Evolutionary conservation across 208 protist genomes (phyloP).

Genomic region (Leishmania braziliensis): DNA sequence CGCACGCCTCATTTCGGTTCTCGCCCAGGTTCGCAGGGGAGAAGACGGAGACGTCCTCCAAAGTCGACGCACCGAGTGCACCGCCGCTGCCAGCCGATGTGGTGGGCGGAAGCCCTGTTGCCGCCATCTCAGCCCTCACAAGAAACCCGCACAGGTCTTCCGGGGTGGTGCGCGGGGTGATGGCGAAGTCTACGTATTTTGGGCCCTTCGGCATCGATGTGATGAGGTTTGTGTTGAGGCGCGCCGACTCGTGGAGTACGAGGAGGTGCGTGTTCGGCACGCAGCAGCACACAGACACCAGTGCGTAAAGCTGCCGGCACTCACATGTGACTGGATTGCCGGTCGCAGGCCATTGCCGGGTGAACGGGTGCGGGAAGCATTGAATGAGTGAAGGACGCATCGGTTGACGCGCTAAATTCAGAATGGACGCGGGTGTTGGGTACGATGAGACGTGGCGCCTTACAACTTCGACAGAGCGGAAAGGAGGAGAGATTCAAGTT

Average conservation of each 20-base stretch:
- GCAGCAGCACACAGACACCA: conserved; percentile 86
- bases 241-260: conserved; percentile 66
- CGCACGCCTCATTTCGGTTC: conserved; percentile 4
- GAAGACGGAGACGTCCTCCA: conserved; percentile 22
- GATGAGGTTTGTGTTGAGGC: conserved; percentile 51
- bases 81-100: conserved; percentile 15
- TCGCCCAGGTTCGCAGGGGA: not conserved
- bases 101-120: conserved; percentile 1
- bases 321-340: conserved; percentile 77
- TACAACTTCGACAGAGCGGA: not conserved
- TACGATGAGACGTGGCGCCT: not conserved
- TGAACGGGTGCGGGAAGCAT: conserved; percentile 85
- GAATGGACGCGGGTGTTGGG: not conserved
- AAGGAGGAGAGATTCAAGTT: not conserved
- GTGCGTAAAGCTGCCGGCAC: conserved; percentile 83
- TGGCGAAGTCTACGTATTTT: conserved; percentile 77
- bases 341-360: conserved; percentile 77
- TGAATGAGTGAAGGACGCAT: conserved; percentile 68
- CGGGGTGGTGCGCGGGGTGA: conserved; percentile 59
- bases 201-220: conserved; percentile 82
- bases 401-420: not conserved
- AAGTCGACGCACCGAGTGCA: not conserved
- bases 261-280: conserved; percentile 79
- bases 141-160: conserved; percentile 75
- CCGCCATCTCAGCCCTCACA: conserved; percentile 53